These are phyloP conservation scores for Sporothrix variecibatus DNA, from an alignment of 2,329 filamentous ascomycete genomes.

Conservation along the genomic window DNA sequence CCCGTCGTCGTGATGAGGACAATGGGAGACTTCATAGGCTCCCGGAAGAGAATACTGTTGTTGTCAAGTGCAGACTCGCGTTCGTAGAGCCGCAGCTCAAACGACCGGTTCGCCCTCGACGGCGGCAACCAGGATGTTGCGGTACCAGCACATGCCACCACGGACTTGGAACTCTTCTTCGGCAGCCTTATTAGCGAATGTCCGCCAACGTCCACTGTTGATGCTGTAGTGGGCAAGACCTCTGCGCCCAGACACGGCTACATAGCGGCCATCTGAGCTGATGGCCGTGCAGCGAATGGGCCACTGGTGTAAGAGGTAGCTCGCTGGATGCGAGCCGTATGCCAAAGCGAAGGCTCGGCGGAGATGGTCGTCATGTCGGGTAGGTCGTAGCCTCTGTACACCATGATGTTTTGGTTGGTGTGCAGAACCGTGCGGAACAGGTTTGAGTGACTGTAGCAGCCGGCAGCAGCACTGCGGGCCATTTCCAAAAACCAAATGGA, in stretches of 20 bases:
- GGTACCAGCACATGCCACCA: constrained; percentile 98
- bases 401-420: constrained; percentile 82
- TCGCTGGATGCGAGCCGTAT: constrained; percentile 79
- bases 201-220: constrained; percentile 93
- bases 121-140: constrained; percentile 89
- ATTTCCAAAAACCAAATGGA: constrained; percentile 87
- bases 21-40: constrained; percentile 80
- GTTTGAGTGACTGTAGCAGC: constrained; percentile 89
- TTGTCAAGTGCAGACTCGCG: constrained; percentile 78
- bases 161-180: constrained; percentile 92
- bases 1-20: constrained; percentile 87
- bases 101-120: constrained; percentile 82
- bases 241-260: constrained; percentile 90
- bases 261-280: constrained; percentile 88
- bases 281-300: constrained; percentile 85
- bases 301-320: constrained; percentile 90
- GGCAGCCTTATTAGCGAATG: constrained; percentile 75
- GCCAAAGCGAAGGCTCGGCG: constrained; percentile 91
- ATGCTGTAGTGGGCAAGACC: constrained; percentile 96
- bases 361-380: constrained; percentile 90
- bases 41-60: constrained; percentile 71
- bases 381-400: constrained; percentile 91
- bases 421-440: constrained; percentile 86
- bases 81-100: constrained; percentile 89
- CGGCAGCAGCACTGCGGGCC: constrained; percentile 88